Percentiles rank a stretch among this genome's conserved stretches.
phyloP scores from a whole-genome alignment of 1,284 basidiomycete genomes.

The Spongispora temasekensis region DNA sequence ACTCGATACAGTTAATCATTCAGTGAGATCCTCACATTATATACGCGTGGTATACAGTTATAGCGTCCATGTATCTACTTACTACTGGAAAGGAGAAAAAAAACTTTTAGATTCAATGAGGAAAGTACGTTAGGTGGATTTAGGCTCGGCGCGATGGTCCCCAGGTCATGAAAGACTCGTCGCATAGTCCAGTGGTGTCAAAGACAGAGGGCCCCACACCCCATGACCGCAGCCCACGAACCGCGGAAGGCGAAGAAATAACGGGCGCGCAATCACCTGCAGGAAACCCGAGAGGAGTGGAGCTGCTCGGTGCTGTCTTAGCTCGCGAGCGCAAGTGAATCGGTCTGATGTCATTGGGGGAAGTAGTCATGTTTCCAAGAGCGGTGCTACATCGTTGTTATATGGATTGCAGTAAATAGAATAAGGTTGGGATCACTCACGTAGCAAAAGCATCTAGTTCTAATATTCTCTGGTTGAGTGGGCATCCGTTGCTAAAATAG shows the following conservation, averaged over 20 bases:
- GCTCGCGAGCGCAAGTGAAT: constrained; percentile 15
- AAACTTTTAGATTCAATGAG: background rate
- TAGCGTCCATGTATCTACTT: too few relatives aligned
- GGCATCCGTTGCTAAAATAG: constrained; percentile 45
- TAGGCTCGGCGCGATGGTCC: constrained; percentile 36
- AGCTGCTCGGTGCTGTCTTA: constrained; percentile 7
- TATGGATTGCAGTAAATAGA: background rate
- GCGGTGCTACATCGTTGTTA: constrained; percentile 32
- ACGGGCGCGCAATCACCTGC: constrained; percentile 7
- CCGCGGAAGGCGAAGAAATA: constrained; percentile 30
- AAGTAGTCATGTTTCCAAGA: constrained; percentile 38
- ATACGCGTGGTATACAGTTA: too few relatives aligned
- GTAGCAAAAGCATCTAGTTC: constrained; percentile 59
- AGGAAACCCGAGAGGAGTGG: constrained; percentile 13
- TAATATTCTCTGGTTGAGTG: constrained; percentile 52
- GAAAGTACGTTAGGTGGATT: constrained; percentile 1
- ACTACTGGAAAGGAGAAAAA: background rate
- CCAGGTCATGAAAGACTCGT: constrained; percentile 52
- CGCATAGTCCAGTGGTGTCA: constrained; percentile 33
- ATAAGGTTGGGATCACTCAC: constrained; percentile 43
- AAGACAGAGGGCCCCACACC: constrained; percentile 24
- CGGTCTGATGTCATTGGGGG: constrained; percentile 25
- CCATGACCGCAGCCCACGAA: constrained; percentile 37
- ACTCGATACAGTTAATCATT: too few relatives aligned
- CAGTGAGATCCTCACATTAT: too few relatives aligned